phyloP scores from a whole-genome alignment of 371 early-diverging fungal species.

The Mortierella sp. region DNA sequence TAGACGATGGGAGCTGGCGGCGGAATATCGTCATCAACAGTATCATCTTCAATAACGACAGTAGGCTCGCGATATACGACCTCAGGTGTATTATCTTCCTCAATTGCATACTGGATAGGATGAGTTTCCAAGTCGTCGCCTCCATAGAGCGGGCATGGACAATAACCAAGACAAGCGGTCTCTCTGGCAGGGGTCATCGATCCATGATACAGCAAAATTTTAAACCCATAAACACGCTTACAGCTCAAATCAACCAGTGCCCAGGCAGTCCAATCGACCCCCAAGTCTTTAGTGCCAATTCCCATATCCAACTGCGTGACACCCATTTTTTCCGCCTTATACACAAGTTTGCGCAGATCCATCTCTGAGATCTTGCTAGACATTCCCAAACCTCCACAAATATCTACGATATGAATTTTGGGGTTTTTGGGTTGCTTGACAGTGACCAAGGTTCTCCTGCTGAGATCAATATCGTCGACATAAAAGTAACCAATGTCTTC shows the following conservation, averaged over 20 bases:
- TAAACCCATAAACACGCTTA: constrained; percentile 48
- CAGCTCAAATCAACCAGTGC: constrained; percentile 50
- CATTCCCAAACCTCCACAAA: background rate
- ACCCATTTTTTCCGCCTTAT: constrained; percentile 37
- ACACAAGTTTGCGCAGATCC: constrained; percentile 41
- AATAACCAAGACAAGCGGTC: constrained; percentile 34
- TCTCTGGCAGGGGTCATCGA: background rate
- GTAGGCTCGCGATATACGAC: constrained; percentile 2
- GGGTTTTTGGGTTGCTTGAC: constrained; percentile 5
- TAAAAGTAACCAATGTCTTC: constrained; percentile 47
- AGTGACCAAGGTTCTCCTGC: background rate
- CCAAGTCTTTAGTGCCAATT: constrained; percentile 7
- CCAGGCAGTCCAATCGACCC: constrained; percentile 35
- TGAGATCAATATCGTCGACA: constrained; percentile 38
- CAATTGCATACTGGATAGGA: constrained; percentile 40
- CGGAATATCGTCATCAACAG: constrained; percentile 32
- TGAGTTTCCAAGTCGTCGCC: constrained; percentile 14
- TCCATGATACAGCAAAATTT: constrained; percentile 25
- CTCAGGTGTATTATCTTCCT: constrained; percentile 22
- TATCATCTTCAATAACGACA: constrained; percentile 32
- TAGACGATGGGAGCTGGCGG: too few species aligned
- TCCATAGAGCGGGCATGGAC: constrained; percentile 36
- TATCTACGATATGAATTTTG: constrained; percentile 9
- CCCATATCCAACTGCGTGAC: constrained; percentile 32
- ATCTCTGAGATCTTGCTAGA: constrained; percentile 1